Conservation (phyloP, 306 rosid species). For the Gillenia trifoliata region DNA sequence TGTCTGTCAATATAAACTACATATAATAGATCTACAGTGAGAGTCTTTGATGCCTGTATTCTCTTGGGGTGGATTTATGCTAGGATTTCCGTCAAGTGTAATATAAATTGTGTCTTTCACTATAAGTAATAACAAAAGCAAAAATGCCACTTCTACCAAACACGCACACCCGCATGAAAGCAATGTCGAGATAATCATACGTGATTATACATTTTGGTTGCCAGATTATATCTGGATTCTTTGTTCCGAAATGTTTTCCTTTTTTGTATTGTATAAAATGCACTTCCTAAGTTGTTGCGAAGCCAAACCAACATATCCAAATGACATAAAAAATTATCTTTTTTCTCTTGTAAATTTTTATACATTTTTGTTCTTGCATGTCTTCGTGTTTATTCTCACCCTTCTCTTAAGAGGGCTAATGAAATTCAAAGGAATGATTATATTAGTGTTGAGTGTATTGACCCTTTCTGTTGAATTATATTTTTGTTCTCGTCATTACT, state of each 20-base stretch:
- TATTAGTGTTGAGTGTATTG: not conserved
- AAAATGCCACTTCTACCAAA: not conserved
- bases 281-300: not conserved
- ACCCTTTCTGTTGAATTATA: not conserved
- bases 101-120: not conserved
- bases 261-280: not conserved
- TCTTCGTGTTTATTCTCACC: not conserved
- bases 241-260: not conserved
- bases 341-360: not conserved
- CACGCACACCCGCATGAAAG: not conserved
- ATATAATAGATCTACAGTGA: not conserved
- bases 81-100: not conserved
- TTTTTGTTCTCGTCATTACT: not conserved
- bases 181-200: not conserved
- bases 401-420: not conserved
- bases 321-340: not conserved
- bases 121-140: not conserved
- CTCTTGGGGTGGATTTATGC: not conserved
- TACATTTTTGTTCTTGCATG: not conserved
- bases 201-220: not conserved
- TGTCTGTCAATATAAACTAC: not conserved
- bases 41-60: not conserved
- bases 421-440: not conserved
- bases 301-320: not conserved
- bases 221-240: not conserved